These are phyloP conservation scores for Suillus plorans DNA, from an alignment of 768 basidiomycete genomes.

Conservation along the genomic window DNA sequence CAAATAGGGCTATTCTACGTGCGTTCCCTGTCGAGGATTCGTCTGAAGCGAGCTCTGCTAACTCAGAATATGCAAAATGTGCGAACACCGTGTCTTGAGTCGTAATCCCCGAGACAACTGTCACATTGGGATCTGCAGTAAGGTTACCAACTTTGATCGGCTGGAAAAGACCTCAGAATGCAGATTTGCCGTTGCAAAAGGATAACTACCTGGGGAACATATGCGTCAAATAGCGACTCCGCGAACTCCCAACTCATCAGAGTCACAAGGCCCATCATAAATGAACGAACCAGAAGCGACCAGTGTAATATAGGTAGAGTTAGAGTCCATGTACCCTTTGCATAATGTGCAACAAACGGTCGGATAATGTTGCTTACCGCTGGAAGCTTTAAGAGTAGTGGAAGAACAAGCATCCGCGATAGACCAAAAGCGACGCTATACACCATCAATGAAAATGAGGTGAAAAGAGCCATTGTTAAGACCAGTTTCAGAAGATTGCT, in stretches of 20 bases:
- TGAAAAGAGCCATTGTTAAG: slow-evolving; percentile 41
- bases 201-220: slow-evolving; percentile 52
- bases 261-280: slow-evolving; percentile 52
- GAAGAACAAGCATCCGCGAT: slow-evolving; percentile 46
- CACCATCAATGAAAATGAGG: slow-evolving; percentile 35
- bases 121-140: slow-evolving; percentile 52
- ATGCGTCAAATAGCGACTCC: slow-evolving; percentile 57
- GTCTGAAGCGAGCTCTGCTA: slow-evolving; percentile 50
- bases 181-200: background rate
- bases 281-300: slow-evolving; percentile 45
- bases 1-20: slow-evolving; percentile 57
- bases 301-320: slow-evolving; percentile 48
- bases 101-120: slow-evolving; percentile 63
- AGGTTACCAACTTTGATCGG: slow-evolving; percentile 44
- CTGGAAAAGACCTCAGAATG: slow-evolving; percentile 29
- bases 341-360: slow-evolving; percentile 65
- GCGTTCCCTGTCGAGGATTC: slow-evolving; percentile 38
- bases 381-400: slow-evolving; percentile 55
- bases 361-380: slow-evolving; percentile 48
- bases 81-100: slow-evolving; percentile 52
- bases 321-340: slow-evolving; percentile 55
- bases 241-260: slow-evolving; percentile 63
- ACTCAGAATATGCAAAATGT: slow-evolving; percentile 67
- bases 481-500: slow-evolving; percentile 24
- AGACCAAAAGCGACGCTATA: slow-evolving; percentile 49